phyloP scores from a whole-genome alignment of 306 rosid species.

The Sophora flavescens region DNA sequence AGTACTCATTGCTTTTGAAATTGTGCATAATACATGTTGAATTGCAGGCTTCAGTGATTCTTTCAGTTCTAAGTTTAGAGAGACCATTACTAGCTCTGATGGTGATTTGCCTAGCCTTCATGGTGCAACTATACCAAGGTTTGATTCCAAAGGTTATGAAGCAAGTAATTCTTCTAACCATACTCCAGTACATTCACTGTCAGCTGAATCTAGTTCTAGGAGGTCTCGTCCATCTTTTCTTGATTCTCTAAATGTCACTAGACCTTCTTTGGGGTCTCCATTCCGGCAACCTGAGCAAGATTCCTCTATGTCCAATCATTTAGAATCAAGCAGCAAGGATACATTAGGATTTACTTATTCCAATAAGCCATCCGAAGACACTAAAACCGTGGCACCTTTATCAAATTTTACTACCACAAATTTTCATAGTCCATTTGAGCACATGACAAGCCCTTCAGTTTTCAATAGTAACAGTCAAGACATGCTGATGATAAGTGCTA shows the following conservation, averaged over 20 bases:
- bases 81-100: constrained; percentile 48
- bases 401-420: constrained; percentile 52
- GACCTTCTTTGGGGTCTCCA: constrained; percentile 64
- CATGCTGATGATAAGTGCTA: constrained; percentile 48
- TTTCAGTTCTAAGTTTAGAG: constrained; percentile 52
- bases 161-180: constrained; percentile 56
- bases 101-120: constrained; percentile 51
- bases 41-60: constrained; percentile 53
- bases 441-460: constrained; percentile 46
- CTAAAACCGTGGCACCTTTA: constrained; percentile 51
- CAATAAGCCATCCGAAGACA: constrained; percentile 54
- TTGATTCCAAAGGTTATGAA: constrained; percentile 58
- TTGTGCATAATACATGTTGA: constrained; percentile 47
- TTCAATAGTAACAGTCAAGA: constrained; percentile 50
- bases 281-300: constrained; percentile 56
- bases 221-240: constrained; percentile 90
- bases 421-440: constrained; percentile 52
- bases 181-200: constrained; percentile 50
- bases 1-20: constrained; percentile 51
- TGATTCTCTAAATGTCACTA: constrained; percentile 73
- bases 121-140: constrained; percentile 53
- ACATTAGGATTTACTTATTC: constrained; percentile 53
- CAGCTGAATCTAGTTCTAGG: constrained; percentile 69
- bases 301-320: constrained; percentile 54
- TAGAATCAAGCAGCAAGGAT: constrained; percentile 55